These are phyloP conservation scores for Colletotrichum sp. DNA, from an alignment of 2,329 filamentous ascomycete species.

Conservation along the genomic window DNA sequence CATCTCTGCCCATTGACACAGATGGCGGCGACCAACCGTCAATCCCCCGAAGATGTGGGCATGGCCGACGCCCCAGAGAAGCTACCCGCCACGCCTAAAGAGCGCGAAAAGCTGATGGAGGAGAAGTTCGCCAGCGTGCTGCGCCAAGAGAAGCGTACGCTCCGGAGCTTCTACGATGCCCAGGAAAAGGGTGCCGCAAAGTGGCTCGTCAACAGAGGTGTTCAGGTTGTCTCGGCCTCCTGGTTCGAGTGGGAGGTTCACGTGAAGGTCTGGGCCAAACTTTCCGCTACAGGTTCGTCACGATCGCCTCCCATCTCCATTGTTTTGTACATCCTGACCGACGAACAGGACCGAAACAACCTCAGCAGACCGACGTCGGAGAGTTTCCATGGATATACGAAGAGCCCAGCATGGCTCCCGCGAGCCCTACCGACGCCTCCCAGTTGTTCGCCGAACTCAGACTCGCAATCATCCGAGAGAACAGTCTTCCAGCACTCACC, in stretches of 20 bases:
- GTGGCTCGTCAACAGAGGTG: background rate
- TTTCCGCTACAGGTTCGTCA: background rate
- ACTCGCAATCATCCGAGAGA: background rate
- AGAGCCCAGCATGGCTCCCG: background rate
- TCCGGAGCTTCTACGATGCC: background rate
- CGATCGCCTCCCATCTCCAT: accelerated
- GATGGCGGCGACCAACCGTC: background rate
- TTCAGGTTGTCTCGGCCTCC: accelerated
- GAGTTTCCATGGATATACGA: background rate
- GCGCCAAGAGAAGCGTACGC: background rate
- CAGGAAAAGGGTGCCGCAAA: background rate
- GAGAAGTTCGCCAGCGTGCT: background rate
- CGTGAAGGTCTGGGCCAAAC: background rate
- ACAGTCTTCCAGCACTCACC: background rate
- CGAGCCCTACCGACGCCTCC: accelerated
- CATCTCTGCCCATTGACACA: background rate
- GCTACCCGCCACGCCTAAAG: background rate
- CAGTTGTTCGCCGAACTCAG: background rate
- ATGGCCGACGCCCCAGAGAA: background rate
- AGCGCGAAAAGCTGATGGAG: background rate
- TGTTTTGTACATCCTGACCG: background rate
- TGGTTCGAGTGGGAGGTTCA: background rate
- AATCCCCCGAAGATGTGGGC: background rate
- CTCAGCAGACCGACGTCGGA: background rate
- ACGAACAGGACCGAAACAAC: background rate